These are phyloP conservation scores for Eimeria brunetti DNA, from an alignment of 169 alveolate genomes.

Conservation along the genomic window DNA sequence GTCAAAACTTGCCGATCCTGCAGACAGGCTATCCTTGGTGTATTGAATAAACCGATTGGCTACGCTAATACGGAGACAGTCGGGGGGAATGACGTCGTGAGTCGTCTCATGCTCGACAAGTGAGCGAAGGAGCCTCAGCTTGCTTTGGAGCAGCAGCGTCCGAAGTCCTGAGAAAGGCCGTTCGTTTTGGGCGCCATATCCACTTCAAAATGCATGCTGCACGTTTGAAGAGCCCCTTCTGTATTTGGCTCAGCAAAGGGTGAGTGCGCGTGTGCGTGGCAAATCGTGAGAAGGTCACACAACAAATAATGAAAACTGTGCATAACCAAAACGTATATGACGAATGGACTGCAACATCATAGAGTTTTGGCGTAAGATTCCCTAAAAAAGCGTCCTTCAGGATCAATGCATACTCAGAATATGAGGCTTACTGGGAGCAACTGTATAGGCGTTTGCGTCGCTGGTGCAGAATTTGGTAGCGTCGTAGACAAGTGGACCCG, in stretches of 20 bases:
- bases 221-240: not conserved
- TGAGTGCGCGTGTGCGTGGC: not conserved
- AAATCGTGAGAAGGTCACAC: not conserved
- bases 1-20: constrained; percentile 53
- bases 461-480: constrained; percentile 53
- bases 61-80: constrained; percentile 36
- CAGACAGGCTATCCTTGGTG: constrained; percentile 54
- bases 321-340: not conserved
- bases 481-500: constrained; percentile 47
- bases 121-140: constrained; percentile 27
- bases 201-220: not conserved
- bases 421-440: constrained; percentile 26
- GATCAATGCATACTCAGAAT: not conserved
- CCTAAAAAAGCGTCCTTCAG: not conserved
- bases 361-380: not conserved
- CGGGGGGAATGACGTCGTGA: constrained; percentile 34
- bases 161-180: constrained; percentile 37
- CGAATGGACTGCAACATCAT: not conserved
- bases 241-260: not conserved
- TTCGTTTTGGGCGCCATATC: not conserved
- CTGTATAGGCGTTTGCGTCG: constrained; percentile 61
- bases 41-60: constrained; percentile 52
- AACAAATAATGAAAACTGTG: not conserved
- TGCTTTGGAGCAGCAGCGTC: constrained; percentile 24
- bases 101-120: constrained; percentile 18